Evolutionary conservation across 257 asterid species (phyloP).

Genomic region (Salvia miltiorrhiza): DNA sequence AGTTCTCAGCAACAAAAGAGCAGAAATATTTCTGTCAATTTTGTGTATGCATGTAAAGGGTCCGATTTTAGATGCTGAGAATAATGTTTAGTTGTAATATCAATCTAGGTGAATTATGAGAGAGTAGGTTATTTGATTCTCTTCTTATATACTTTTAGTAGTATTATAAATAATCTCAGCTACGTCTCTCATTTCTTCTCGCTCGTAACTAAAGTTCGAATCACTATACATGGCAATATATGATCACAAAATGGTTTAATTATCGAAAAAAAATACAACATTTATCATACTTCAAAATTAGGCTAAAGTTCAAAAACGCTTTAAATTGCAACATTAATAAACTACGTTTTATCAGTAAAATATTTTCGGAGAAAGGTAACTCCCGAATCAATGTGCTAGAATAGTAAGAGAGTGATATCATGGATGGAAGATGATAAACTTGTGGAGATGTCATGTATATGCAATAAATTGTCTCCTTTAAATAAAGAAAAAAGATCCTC

Average conservation of each 20-base stretch:
- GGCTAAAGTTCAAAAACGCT: too few relatives aligned
- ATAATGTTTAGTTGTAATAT: background rate
- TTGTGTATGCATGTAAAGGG: slow-evolving; percentile 13
- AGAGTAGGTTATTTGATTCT: slow-evolving; percentile 24
- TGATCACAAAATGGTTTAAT: too few relatives aligned
- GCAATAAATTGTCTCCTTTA: too few relatives aligned
- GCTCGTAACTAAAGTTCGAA: too few relatives aligned
- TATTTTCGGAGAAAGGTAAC: background rate
- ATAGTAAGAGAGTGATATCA: background rate
- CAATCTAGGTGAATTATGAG: slow-evolving; percentile 45
- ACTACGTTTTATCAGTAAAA: too few relatives aligned
- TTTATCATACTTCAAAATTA: too few relatives aligned
- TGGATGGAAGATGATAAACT: background rate
- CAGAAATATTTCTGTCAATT: slow-evolving; percentile 2
- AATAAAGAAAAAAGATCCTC: too few relatives aligned
- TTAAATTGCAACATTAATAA: too few relatives aligned
- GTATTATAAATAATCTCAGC: background rate
- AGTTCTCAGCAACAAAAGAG: slow-evolving; percentile 25
- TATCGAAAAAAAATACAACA: too few relatives aligned
- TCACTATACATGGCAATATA: background rate
- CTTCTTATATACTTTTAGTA: background rate
- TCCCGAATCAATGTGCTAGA: background rate
- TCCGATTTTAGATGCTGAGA: slow-evolving; percentile 23
- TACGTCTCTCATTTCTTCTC: background rate
- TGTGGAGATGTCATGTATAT: too few relatives aligned